Evolutionary conservation across 2,329 filamentous ascomycete species (phyloP).

Genomic region (Leptographium procerum): DNA sequence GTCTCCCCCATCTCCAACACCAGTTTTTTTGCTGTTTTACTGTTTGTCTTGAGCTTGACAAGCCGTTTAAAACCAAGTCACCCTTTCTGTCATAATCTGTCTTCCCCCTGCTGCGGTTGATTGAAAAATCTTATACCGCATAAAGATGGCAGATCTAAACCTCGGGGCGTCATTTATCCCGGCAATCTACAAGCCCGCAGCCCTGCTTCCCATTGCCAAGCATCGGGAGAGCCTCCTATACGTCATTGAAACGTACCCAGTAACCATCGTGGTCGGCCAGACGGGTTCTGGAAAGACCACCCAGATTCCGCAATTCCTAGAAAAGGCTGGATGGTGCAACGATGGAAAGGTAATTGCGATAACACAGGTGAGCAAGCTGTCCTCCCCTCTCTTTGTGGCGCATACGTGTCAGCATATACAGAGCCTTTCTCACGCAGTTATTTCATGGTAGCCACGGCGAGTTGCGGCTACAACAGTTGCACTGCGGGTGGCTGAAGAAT

Average conservation of each 20-base stretch:
- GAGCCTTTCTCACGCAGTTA: background rate
- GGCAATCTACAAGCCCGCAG: constrained; percentile 72
- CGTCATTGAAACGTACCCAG: constrained; percentile 69
- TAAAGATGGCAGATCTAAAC: constrained; percentile 43
- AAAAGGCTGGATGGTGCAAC: constrained; percentile 78
- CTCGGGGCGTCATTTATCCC: constrained; percentile 56
- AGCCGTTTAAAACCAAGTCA: no score
- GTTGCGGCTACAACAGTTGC: constrained; percentile 89
- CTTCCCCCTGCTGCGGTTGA: background rate
- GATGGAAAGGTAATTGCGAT: constrained; percentile 76
- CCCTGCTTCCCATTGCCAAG: constrained; percentile 75
- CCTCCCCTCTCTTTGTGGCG: background rate
- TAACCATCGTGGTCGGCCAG: constrained; percentile 85
- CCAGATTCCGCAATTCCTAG: constrained; percentile 84
- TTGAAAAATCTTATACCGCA: background rate
- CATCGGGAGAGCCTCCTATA: constrained; percentile 74
- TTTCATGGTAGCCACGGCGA: constrained; percentile 59
- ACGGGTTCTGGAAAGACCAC: constrained; percentile 95
- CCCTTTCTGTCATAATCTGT: background rate
- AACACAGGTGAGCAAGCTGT: constrained; percentile 47
- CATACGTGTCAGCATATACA: background rate
- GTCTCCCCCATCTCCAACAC: background rate
- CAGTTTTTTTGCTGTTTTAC: background rate
- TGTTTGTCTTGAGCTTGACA: background rate
- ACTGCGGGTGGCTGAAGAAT: constrained; percentile 77